Evolutionary conservation across 495 filamentous ascomycete genomes (phyloP).

Genomic region (Daldinia decipiens): DNA sequence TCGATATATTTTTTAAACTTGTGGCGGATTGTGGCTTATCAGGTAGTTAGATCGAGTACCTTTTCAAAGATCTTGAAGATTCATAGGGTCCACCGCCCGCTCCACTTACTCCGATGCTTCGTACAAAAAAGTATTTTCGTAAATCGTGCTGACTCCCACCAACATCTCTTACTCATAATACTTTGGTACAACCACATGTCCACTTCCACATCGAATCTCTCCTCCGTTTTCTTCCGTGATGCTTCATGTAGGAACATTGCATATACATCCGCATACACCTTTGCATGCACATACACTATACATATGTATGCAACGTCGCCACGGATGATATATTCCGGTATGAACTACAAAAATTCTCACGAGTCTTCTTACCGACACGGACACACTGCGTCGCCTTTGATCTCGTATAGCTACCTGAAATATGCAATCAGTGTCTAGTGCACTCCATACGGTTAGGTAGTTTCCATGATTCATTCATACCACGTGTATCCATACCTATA

Average conservation of each 20-base stretch:
- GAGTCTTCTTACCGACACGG: slow-evolving; percentile 19
- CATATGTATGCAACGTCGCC: slow-evolving; percentile 9
- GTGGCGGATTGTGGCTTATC: slow-evolving; percentile 25
- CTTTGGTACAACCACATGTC: not conserved
- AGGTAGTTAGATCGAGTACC: not conserved
- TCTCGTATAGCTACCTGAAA: slow-evolving; percentile 1
- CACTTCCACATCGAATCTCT: not conserved
- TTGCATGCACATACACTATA: not conserved
- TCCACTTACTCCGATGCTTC: not conserved
- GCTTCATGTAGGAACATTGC: slow-evolving; percentile 3
- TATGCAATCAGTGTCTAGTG: not conserved
- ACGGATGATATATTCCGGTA: slow-evolving; percentile 21
- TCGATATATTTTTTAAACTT: slow-evolving; percentile 8
- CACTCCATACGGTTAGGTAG: not conserved
- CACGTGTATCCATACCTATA: slow-evolving; percentile 1
- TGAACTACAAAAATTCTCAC: slow-evolving; percentile 33
- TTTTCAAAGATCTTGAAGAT: not conserved
- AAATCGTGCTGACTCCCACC: no score
- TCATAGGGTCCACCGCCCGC: not conserved
- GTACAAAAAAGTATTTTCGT: not conserved
- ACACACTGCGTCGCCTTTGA: not conserved
- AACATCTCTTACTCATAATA: not conserved
- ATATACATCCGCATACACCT: not conserved
- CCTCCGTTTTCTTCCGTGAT: not conserved
- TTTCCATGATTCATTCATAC: not conserved